A percentile compares a stretch with the other conserved stretches of the same genome.
These are phyloP conservation scores for Mycena kentingensis DNA, from an alignment of 768 basidiomycete genomes.

Conservation along the genomic window DNA sequence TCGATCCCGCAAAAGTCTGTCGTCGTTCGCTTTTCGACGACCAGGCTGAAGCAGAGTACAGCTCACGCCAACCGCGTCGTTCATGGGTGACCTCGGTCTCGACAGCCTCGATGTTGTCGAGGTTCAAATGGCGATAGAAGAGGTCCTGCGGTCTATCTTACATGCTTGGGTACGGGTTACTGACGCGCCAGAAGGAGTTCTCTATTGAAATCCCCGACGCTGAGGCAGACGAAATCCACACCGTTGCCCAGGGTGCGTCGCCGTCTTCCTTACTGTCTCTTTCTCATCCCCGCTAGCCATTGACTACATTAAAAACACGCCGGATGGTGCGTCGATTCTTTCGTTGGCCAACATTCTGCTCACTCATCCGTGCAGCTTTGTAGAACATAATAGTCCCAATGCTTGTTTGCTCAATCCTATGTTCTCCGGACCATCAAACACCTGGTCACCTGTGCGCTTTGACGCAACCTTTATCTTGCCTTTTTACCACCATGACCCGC, in stretches of 20 bases:
- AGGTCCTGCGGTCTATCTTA: slow-evolving; percentile 47
- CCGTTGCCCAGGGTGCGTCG: slow-evolving; percentile 81
- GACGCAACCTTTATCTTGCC: slow-evolving; percentile 18
- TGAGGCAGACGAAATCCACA: slow-evolving; percentile 93
- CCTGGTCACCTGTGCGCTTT: slow-evolving; percentile 14
- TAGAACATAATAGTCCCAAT: slow-evolving; percentile 50
- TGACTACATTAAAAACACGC: slow-evolving; percentile 23
- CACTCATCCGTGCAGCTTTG: slow-evolving; percentile 44
- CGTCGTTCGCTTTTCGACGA: background rate
- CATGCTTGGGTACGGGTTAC: slow-evolving; percentile 3
- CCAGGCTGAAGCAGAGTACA: slow-evolving; percentile 32
- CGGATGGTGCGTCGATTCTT: slow-evolving; percentile 20
- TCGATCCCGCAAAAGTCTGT: slow-evolving; percentile 69
- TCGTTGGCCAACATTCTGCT: no score
- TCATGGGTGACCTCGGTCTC: slow-evolving; percentile 82
- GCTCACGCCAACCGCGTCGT: slow-evolving; percentile 68
- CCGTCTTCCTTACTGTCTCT: slow-evolving; percentile 15
- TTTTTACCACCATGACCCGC: slow-evolving; percentile 15
- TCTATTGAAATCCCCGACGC: slow-evolving; percentile 96
- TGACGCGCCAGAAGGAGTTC: slow-evolving; percentile 69
- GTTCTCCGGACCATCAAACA: slow-evolving; percentile 10
- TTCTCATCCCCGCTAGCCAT: slow-evolving; percentile 7
- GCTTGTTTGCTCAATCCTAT: no score
- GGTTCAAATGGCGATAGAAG: slow-evolving; percentile 98
- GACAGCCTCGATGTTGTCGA: slow-evolving; percentile 98